Evolutionary conservation across 371 early-diverging fungal species (phyloP).

Genomic region (Haplosporangium sp.): DNA sequence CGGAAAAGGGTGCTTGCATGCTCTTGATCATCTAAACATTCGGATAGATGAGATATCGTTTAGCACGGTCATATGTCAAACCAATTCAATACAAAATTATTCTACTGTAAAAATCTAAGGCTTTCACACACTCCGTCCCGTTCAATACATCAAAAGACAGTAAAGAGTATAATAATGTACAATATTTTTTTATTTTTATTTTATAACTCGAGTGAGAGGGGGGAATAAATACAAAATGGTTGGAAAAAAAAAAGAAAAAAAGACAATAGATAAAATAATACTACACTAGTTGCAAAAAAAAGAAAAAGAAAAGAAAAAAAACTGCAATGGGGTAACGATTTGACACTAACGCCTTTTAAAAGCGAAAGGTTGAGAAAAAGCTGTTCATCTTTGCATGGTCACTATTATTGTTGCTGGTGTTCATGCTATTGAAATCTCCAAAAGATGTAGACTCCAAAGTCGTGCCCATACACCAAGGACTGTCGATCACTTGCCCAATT

Average conservation of each 20-base stretch:
- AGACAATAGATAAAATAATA: neutral
- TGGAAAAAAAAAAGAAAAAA: neutral
- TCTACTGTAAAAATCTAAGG: no score
- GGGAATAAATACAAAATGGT: neutral
- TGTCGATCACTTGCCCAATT: constrained; percentile 36
- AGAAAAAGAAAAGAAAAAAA: no score
- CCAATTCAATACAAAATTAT: no score
- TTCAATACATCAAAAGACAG: no score
- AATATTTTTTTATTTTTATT: neutral
- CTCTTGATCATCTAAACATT: no score
- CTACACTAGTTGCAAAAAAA: neutral
- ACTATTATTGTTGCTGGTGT: neutral
- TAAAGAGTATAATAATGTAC: neutral
- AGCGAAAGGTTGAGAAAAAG: constrained; percentile 26
- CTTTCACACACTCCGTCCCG: no score
- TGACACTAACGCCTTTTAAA: neutral
- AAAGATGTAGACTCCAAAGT: constrained; percentile 9
- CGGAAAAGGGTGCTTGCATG: no score
- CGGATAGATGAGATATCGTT: no score
- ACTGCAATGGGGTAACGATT: neutral
- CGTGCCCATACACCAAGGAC: constrained; percentile 42
- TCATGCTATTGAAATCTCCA: constrained; percentile 9
- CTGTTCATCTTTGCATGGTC: constrained; percentile 27
- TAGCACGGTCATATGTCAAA: no score
- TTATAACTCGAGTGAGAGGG: neutral